Conservation (phyloP, 768 basidiomycete species). For the Macrolepiota albuminosa region DNA sequence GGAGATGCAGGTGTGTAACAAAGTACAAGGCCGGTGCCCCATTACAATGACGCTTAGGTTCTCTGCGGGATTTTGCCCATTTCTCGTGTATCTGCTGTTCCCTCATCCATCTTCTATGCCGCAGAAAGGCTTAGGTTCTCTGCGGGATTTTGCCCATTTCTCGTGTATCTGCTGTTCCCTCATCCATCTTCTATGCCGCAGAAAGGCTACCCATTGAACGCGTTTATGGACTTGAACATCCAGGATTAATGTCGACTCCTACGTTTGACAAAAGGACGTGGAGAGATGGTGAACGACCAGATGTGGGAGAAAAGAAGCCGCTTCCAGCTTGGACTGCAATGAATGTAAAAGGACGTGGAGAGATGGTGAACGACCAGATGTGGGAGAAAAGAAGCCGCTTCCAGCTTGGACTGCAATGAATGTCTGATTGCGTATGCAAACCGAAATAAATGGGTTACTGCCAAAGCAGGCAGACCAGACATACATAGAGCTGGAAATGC, state of each 20-base stretch:
- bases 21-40: conserved; percentile 1
- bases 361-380: conserved; percentile 33
- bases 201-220: conserved; percentile 73
- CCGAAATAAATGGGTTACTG: conserved; percentile 81
- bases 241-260: conserved; percentile 29
- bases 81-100: conserved; percentile 77
- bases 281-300: conserved; percentile 45
- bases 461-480: conserved; percentile 88
- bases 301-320: conserved; percentile 14
- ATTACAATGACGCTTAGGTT: conserved; percentile 36
- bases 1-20: conserved; percentile 65
- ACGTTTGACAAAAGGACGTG: conserved; percentile 74
- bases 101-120: conserved; percentile 75
- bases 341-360: conserved; percentile 88
- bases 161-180: conserved; percentile 76
- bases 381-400: conserved; percentile 12
- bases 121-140: conserved; percentile 65
- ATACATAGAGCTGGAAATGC: conserved; percentile 86
- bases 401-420: conserved; percentile 80
- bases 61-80: conserved; percentile 73
- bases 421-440: conserved; percentile 69
- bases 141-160: conserved; percentile 75
- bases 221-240: conserved; percentile 56
- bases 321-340: conserved; percentile 70
- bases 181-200: conserved; percentile 71